These are phyloP conservation scores for Sphaceloma murrayae DNA, from an alignment of 2,329 filamentous ascomycete species.

Conservation along the genomic window DNA sequence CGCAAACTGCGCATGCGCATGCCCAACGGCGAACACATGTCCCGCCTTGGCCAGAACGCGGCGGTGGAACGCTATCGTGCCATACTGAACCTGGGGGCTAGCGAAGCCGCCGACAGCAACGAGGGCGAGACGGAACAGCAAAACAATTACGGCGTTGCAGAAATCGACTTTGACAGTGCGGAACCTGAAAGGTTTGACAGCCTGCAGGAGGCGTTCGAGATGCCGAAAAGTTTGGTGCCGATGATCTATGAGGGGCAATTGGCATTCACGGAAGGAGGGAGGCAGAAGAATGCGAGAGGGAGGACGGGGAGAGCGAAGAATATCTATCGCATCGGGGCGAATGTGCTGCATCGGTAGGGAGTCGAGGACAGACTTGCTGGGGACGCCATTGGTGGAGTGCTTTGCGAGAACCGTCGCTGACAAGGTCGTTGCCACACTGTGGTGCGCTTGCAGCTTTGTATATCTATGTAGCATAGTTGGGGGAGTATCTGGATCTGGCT, in stretches of 20 bases:
- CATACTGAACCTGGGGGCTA: neutral
- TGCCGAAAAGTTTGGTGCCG: conserved; percentile 20
- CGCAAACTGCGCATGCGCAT: conserved; percentile 26
- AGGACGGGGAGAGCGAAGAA: conserved; percentile 5
- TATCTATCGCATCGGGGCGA: conserved; percentile 11
- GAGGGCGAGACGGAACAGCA: conserved; percentile 8
- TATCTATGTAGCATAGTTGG: too few relatives aligned
- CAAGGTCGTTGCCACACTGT: too few relatives aligned
- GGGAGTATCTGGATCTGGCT: too few relatives aligned
- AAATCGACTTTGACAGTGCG: conserved; percentile 20
- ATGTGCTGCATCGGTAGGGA: conserved; percentile 3
- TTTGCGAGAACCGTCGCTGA: too few relatives aligned
- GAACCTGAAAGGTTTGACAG: conserved; percentile 18
- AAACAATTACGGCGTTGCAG: conserved; percentile 16
- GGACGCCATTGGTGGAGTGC: too few relatives aligned
- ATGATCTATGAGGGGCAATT: conserved; percentile 22
- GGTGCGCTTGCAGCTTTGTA: too few relatives aligned
- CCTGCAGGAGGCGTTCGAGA: conserved; percentile 22
- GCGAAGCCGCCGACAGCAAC: neutral
- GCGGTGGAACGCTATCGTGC: conserved; percentile 3
- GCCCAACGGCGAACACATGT: conserved; percentile 21
- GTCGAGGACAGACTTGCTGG: too few relatives aligned
- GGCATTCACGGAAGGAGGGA: conserved; percentile 19
- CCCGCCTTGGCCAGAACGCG: conserved; percentile 13
- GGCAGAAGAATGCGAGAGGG: conserved; percentile 1